phyloP scores from a whole-genome alignment of 2,329 filamentous ascomycete genomes.

The Emericellopsis cladophorae region DNA sequence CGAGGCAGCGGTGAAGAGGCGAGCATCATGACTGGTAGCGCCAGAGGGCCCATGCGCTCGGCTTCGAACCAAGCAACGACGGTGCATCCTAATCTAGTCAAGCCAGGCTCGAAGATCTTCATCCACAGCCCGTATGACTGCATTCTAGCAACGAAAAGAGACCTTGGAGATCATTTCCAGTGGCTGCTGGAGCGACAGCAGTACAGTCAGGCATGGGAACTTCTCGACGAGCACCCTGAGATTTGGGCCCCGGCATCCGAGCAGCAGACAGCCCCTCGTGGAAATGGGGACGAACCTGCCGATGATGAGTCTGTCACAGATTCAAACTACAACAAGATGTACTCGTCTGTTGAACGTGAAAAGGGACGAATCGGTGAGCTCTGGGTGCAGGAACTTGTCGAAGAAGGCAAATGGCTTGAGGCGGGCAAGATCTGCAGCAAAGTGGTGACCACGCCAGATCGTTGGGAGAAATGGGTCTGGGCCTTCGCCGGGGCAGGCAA shows the following conservation, averaged over 20 bases:
- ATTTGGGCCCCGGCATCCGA: constrained; percentile 34
- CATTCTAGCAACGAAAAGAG: constrained; percentile 79
- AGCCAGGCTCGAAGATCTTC: constrained; percentile 61
- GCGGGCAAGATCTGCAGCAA: constrained; percentile 74
- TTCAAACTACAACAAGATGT: constrained; percentile 41
- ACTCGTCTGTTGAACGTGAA: constrained; percentile 66
- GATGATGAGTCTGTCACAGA: constrained; percentile 51
- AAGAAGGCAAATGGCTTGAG: constrained; percentile 58
- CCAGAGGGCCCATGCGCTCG: constrained; percentile 16
- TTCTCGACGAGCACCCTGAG: constrained; percentile 81
- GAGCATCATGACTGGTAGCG: constrained; percentile 27
- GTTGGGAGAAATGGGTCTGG: constrained; percentile 96
- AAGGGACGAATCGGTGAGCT: constrained; percentile 85
- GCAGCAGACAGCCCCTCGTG: constrained; percentile 24
- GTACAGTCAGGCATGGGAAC: constrained; percentile 78
- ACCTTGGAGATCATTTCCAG: constrained; percentile 69
- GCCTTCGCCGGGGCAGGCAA: constrained; percentile 75
- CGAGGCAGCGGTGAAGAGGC: constrained; percentile 49
- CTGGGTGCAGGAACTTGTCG: constrained; percentile 81
- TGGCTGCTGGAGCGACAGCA: constrained; percentile 77
- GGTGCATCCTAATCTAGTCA: constrained; percentile 40
- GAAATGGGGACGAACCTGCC: constrained; percentile 51
- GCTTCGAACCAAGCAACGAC: constrained; percentile 15
- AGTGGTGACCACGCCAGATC: constrained; percentile 64
- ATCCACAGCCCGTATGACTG: constrained; percentile 96